These are phyloP conservation scores for Trametes villosa DNA, from an alignment of 768 basidiomycete genomes.

Conservation along the genomic window DNA sequence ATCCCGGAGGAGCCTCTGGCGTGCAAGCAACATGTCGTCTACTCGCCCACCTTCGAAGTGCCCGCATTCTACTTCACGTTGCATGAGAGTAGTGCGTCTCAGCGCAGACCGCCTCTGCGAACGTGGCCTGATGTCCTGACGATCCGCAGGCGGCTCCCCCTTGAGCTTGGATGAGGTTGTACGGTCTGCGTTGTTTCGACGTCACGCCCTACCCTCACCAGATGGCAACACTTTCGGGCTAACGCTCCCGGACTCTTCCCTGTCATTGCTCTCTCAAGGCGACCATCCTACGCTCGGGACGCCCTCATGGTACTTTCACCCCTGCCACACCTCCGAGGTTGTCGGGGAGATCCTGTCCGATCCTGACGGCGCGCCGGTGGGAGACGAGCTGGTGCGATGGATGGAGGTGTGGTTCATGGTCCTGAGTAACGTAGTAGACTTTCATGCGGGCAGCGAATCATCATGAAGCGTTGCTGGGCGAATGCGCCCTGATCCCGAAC, in stretches of 20 bases:
- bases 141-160: conserved; percentile 61
- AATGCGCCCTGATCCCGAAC: neutral
- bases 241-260: conserved; percentile 51
- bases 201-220: conserved; percentile 45
- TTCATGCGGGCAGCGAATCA: conserved; percentile 28
- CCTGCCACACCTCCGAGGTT: conserved; percentile 72
- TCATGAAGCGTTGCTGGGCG: neutral
- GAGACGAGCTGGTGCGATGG: conserved; percentile 51
- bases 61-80: conserved; percentile 85
- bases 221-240: conserved; percentile 59
- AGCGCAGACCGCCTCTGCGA: conserved; percentile 10
- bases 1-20: conserved; percentile 37
- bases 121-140: neutral
- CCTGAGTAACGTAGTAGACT: conserved; percentile 64
- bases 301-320: conserved; percentile 87
- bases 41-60: conserved; percentile 78
- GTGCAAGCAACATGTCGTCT: conserved; percentile 70
- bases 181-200: conserved; percentile 62
- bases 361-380: conserved; percentile 37
- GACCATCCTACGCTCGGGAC: conserved; percentile 81
- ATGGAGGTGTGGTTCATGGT: conserved; percentile 82
- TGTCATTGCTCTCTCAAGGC: conserved; percentile 83
- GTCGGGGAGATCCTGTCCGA: conserved; percentile 73
- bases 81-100: conserved; percentile 66
- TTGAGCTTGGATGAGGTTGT: conserved; percentile 61